phyloP scores from a whole-genome alignment of 108 stramenopile genomes.

The Schizochytrium sp. region DNA sequence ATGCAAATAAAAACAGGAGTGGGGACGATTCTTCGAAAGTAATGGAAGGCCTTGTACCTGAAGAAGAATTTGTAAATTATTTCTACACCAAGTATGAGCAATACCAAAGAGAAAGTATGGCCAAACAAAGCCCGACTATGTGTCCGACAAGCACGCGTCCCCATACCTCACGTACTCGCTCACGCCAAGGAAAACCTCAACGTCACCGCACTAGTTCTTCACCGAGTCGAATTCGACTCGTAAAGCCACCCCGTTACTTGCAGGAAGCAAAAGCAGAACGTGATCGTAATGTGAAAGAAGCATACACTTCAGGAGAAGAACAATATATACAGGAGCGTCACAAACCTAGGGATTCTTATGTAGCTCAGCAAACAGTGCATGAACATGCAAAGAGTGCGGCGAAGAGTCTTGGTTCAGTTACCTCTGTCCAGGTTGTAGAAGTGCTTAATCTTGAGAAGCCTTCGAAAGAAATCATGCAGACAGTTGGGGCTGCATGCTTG shows the following conservation, averaged over 20 bases:
- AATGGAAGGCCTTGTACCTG: not conserved
- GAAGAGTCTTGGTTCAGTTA: conserved; percentile 16
- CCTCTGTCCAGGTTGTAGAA: conserved; percentile 37
- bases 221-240: not conserved
- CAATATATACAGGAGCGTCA: not conserved
- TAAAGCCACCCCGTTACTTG: not conserved
- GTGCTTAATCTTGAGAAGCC: conserved; percentile 44
- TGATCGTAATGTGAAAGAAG: not conserved
- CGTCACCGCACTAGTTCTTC: not conserved
- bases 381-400: not conserved
- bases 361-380: not conserved
- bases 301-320: not conserved
- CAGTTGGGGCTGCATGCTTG: conserved; percentile 21
- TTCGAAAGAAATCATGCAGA: not conserved
- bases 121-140: not conserved
- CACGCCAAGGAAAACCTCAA: not conserved
- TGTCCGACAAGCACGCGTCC: not conserved
- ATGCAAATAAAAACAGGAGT: too few species aligned
- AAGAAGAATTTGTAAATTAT: not conserved
- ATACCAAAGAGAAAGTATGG: conserved; percentile 4
- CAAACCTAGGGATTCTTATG: not conserved
- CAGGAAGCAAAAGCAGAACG: conserved; percentile 3
- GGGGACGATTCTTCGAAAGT: not conserved
- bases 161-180: not conserved
- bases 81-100: not conserved